Base-by-base conservation (phyloP, 345 rosid species). In the Gossypium sturtianum region DNA sequence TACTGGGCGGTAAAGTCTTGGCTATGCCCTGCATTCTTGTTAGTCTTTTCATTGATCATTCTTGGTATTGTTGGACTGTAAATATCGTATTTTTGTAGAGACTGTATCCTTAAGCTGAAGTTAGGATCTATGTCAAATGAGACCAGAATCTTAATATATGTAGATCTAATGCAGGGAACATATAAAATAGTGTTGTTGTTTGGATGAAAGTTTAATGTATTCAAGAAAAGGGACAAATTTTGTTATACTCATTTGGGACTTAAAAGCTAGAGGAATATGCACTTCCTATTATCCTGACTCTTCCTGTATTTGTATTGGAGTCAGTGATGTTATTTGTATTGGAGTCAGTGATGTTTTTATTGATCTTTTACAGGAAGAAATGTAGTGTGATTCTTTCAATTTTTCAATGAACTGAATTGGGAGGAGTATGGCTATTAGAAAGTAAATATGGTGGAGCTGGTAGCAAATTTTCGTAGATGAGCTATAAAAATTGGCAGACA, bases 1-100 rank as follows among this genome's bases (percentile, higher is more conserved):
- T 95, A 95, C 79, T 95, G 98, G 98, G 97, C 92, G 53, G 97
- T 95, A 80, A 73, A 87, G 94, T 87, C 54, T 74, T 66, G 8
- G 27, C 49, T 74, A 71, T 48, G 17, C 8, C 71, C 2, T 74
- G 57, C 22, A 22, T 68, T 27, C 1, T 68, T 19, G 41, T 29
- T 70, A 29, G 22, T 16, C 38, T 66, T 62, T 44, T 43, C 27
- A 70, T 63, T 74, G 64, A 12, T 54, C 41, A 52, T 65, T 43
- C 61, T 52, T 13, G 19, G 12, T 43, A 19, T 64, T 27, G 34
- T 10, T 27, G 56, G 60, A 10, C 7, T 47, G 12, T 27, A 13
- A 13, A 52, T 47, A 9, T 64, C 49, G 51, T 12, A 63, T 29
- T 27, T 66, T 66, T 66, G 3, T 45, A 29, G 2, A 15, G 27